A percentile compares a stretch with the other conserved stretches of the same genome.
phyloP scores from a whole-genome alignment of 1,284 basidiomycete species.

The Trametes versicolor region DNA sequence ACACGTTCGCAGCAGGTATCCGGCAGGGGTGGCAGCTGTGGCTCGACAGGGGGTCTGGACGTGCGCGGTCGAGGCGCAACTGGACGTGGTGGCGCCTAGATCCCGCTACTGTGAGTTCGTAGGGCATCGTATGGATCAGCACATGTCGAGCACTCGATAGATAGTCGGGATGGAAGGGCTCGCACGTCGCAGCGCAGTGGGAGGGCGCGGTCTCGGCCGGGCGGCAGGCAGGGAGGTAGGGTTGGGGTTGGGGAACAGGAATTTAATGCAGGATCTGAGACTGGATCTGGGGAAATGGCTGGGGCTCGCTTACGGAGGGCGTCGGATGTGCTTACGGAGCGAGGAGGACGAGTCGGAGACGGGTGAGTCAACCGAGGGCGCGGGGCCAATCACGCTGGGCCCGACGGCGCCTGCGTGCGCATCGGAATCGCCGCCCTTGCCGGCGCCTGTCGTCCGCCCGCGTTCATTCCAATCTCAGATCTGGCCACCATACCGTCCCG shows the following conservation, averaged over 20 bases:
- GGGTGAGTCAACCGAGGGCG: slow-evolving; percentile 23
- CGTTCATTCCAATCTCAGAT: slow-evolving; percentile 37
- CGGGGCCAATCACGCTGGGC: slow-evolving; percentile 25
- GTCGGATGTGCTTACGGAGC: slow-evolving; percentile 31
- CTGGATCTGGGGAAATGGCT: slow-evolving; percentile 19
- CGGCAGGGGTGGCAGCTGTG: slow-evolving; percentile 18
- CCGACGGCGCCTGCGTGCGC: slow-evolving; percentile 23
- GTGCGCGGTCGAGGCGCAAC: slow-evolving; percentile 18
- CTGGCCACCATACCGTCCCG: slow-evolving; percentile 12
- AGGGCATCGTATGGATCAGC: slow-evolving; percentile 9
- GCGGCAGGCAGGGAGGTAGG: slow-evolving; percentile 1
- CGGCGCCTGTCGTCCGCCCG: slow-evolving; percentile 17
- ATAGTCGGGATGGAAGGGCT: not conserved
- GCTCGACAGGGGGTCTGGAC: slow-evolving; percentile 16
- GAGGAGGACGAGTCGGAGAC: slow-evolving; percentile 20
- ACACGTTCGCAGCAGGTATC: slow-evolving; percentile 21
- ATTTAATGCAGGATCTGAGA: slow-evolving; percentile 11
- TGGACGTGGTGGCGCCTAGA: slow-evolving; percentile 14
- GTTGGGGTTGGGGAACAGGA: slow-evolving; percentile 14
- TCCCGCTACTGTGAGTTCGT: not conserved
- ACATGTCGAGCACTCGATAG: not conserved
- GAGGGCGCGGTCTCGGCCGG: not conserved
- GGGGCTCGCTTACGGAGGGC: slow-evolving; percentile 29
- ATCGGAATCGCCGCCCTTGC: slow-evolving; percentile 22
- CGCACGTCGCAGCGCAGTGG: not conserved